Evolutionary conservation across 2,329 filamentous ascomycete species (phyloP), one percentile per base, ranked within the genome.

Genomic region (Pseudogymnoascus sp.): DNA sequence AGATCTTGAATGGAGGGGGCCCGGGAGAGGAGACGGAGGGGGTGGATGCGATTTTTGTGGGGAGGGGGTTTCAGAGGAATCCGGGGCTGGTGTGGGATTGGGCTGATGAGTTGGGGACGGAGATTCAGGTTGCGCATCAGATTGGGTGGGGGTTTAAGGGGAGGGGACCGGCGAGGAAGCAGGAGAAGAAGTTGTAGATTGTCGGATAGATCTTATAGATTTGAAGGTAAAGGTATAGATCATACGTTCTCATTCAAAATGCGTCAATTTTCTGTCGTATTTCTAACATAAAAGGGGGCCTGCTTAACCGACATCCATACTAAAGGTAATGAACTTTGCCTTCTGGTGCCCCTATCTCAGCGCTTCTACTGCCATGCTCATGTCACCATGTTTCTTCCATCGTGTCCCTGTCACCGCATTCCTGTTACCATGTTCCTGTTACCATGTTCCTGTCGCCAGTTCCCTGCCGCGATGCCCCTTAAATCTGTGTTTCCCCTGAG

Each of bases 31-130:
- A 77, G 1, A 76, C 78, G 11, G 73, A 76, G 6, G 75, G 76
- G 0, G 67, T 85, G 0, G 84, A 87, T 69, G 73, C 80, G 0
- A 75, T 80, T 5, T 74, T 79, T 28, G 78, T 77, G 0, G 83
- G 82, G 0, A 76, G 84, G 1, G 74, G 76, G 74, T 86, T 87
- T 68, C 82, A 82, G 73, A 83, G 84, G 74, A 82, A 85, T 66
- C 83, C 84, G 0, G 81, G 80, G 0, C 68, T 86, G 17, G 82
- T 85, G 0, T 83, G 80, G 76, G 68, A 73, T 1, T 85, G 79
- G 76, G 83, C 83, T 1, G 79, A 84, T 61, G 83, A 86, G 15
- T 70, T 86, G 26, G 76, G 74, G 0, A 73, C 78, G 0, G 68
- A 76, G 6, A 78, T 84, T 23, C 73, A 78, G 38, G 69, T 81